Conservation (phyloP, 495 filamentous ascomycete species). For the Venustampulla echinocandica region DNA sequence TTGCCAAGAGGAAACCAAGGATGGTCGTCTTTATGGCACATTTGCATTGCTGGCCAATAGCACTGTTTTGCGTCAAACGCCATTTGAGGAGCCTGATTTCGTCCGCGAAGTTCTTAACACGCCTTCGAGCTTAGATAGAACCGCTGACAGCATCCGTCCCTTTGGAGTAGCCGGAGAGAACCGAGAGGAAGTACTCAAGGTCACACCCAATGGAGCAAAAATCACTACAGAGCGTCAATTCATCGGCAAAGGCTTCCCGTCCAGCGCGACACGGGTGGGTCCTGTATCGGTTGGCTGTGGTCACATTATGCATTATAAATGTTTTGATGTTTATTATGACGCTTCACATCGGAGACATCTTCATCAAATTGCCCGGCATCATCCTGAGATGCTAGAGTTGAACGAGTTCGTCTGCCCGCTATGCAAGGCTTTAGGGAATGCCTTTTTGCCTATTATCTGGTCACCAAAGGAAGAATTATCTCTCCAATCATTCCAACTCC, state of each 20-base stretch:
- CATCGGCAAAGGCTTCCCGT: constrained; percentile 81
- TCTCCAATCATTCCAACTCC: constrained; percentile 53
- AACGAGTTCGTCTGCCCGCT: constrained; percentile 97
- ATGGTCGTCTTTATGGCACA: constrained; percentile 80
- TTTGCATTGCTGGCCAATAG: constrained; percentile 86
- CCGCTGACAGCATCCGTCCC: constrained; percentile 71
- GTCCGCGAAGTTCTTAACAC: constrained; percentile 72
- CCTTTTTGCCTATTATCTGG: constrained; percentile 94
- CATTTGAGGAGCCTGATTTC: constrained; percentile 70
- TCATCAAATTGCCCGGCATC: constrained; percentile 86
- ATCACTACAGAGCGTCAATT: constrained; percentile 68
- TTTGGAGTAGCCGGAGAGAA: constrained; percentile 90
- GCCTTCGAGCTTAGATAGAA: constrained; percentile 71
- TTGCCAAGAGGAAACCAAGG: constrained; percentile 92
- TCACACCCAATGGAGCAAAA: constrained; percentile 59
- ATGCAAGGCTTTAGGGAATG: constrained; percentile 93
- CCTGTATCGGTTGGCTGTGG: constrained; percentile 88
- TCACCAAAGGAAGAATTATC: constrained; percentile 78
- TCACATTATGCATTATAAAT: constrained; percentile 97
- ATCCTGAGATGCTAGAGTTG: constrained; percentile 65
- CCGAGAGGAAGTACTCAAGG: constrained; percentile 60
- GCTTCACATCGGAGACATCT: constrained; percentile 74
- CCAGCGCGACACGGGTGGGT: constrained; percentile 55
- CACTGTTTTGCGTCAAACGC: constrained; percentile 76
- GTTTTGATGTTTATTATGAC: constrained; percentile 83